phyloP scores from a whole-genome alignment of 2,329 filamentous ascomycete species.

The Pleurostoma richardsiae region DNA sequence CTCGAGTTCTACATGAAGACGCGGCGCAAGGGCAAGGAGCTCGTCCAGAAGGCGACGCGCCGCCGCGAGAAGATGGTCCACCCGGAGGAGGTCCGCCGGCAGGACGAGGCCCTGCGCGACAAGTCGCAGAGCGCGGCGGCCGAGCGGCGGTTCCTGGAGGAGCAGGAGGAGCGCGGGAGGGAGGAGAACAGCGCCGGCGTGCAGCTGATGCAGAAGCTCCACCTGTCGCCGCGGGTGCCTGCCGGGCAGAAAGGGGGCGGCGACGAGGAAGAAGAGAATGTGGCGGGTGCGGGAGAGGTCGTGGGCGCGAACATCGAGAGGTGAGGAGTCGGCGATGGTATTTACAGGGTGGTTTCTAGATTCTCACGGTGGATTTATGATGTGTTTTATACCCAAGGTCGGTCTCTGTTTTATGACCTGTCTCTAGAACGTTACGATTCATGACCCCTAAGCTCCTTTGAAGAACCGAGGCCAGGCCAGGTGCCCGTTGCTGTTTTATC shows the following conservation, averaged over 20 bases:
- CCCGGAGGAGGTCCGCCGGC: constrained; percentile 52
- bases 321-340: too few species aligned
- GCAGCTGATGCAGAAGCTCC: constrained; percentile 35
- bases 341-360: too few species aligned
- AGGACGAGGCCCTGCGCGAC: constrained; percentile 56
- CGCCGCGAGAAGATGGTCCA: constrained; percentile 55
- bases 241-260: constrained; percentile 14
- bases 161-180: constrained; percentile 34
- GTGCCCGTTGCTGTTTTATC: too few species aligned
- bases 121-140: constrained; percentile 54
- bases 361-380: too few species aligned
- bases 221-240: constrained; percentile 21
- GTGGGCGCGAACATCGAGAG: too few species aligned
- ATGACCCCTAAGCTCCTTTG: too few species aligned
- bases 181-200: constrained; percentile 17
- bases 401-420: too few species aligned
- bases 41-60: constrained; percentile 43
- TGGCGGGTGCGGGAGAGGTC: too few species aligned
- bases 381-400: too few species aligned
- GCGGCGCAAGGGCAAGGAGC: constrained; percentile 56
- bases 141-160: constrained; percentile 38
- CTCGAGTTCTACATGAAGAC: constrained; percentile 75
- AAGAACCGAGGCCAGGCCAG: too few species aligned
- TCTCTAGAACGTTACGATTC: too few species aligned
- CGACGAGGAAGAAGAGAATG: not conserved